Percentiles rank a stretch among this genome's conserved stretches.
Evolutionary conservation across 1,139 yeast genomes (phyloP).

Genomic region (Arxiozyma bovina): DNA sequence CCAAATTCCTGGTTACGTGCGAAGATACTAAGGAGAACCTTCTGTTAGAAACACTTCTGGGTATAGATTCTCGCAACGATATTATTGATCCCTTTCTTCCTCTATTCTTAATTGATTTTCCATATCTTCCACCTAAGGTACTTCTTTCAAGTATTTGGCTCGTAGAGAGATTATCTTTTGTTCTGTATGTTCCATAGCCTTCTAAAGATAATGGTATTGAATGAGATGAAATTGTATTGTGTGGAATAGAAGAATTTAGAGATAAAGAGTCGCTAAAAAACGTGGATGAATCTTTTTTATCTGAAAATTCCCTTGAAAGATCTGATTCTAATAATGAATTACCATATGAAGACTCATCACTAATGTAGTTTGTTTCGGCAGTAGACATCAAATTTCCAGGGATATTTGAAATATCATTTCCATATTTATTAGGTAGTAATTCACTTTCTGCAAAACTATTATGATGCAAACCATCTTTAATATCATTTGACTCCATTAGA

Average conservation of each 20-base stretch:
- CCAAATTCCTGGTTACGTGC: background rate
- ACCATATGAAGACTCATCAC: constrained; percentile 33
- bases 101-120: constrained; percentile 7
- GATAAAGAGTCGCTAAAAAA: constrained; percentile 13
- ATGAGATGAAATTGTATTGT: constrained; percentile 16
- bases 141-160: constrained; percentile 22
- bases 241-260: constrained; percentile 16
- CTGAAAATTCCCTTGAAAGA: constrained; percentile 29
- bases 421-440: background rate
- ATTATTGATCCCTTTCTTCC: constrained; percentile 7
- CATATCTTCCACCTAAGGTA: constrained; percentile 13
- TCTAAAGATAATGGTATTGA: constrained; percentile 24
- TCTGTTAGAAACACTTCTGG: constrained; percentile 7
- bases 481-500: constrained; percentile 5
- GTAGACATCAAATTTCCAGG: constrained; percentile 8
- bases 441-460: constrained; percentile 5
- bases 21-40: constrained; percentile 7
- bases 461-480: background rate
- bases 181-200: constrained; percentile 22
- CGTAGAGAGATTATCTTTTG: constrained; percentile 23
- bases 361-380: constrained; percentile 23
- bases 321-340: constrained; percentile 34
- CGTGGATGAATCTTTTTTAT: constrained; percentile 18
- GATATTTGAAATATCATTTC: background rate
- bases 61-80: constrained; percentile 8